Conservation (phyloP, 2,329 filamentous ascomycete genomes). For the Alternaria sp. region DNA sequence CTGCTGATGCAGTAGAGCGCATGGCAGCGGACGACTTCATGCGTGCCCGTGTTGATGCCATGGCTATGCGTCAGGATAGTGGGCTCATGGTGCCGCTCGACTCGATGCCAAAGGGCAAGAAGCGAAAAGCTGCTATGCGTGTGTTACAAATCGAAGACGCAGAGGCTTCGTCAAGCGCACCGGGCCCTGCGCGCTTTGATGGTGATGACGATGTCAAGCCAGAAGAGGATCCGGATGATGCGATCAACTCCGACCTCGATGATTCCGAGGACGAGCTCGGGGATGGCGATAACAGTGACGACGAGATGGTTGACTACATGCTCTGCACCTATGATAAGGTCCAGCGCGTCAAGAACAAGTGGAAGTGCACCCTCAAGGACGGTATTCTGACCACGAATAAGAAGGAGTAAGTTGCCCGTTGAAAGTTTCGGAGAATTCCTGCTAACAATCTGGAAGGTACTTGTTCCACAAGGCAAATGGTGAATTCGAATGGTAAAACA, state of each 20-base stretch:
- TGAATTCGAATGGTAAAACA: slow-evolving; percentile 91
- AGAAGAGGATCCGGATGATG: slow-evolving; percentile 77
- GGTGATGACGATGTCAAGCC: slow-evolving; percentile 67
- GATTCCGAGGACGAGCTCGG: slow-evolving; percentile 85
- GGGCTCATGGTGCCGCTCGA: slow-evolving; percentile 78
- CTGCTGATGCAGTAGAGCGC: slow-evolving; percentile 59
- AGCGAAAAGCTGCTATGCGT: slow-evolving; percentile 51
- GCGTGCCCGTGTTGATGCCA: slow-evolving; percentile 71
- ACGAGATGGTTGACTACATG: slow-evolving; percentile 87
- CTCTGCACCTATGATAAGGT: slow-evolving; percentile 99
- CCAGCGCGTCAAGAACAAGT: slow-evolving; percentile 94
- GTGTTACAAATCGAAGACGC: slow-evolving; percentile 65
- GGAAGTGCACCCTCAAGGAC: slow-evolving; percentile 98
- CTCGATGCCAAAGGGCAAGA: slow-evolving; percentile 59
- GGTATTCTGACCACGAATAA: slow-evolving; percentile 92
- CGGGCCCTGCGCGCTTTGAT: slow-evolving; percentile 58
- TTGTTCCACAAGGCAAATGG: slow-evolving; percentile 98
- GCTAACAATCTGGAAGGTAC: slow-evolving; percentile 64
- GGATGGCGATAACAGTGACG: slow-evolving; percentile 87
- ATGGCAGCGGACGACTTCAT: slow-evolving; percentile 73
- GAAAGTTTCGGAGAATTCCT: background rate
- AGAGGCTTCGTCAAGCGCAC: slow-evolving; percentile 35
- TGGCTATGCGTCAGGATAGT: slow-evolving; percentile 74
- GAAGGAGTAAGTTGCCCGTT: slow-evolving; percentile 71
- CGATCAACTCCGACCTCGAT: slow-evolving; percentile 97